Base-by-base conservation (phyloP, 371 early-diverging fungal species). In the Mucor piriformis region DNA sequence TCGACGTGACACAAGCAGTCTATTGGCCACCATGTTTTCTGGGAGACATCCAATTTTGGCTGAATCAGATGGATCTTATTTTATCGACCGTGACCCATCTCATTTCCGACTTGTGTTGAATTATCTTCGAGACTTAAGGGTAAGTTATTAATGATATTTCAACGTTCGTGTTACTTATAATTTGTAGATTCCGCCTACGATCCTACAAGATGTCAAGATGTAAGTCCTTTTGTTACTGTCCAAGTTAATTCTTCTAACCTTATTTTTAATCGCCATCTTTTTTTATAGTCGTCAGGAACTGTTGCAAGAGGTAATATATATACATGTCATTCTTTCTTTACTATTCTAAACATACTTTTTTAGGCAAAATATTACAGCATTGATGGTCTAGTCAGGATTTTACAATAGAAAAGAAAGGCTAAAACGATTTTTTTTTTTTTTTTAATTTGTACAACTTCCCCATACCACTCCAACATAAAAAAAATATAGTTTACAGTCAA, bases 11-110 rank as follows among this genome's bases (percentile, higher is more conserved):
- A 57, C 59, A 38, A 47, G 58, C 20, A 72, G 74, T 38, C 49
- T 77, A 49, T 63, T 77, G 49, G 77, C 77, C 15, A 64, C 67
- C 24, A 77, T 77, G 77, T 74, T 77, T 48, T 77, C 77, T 10
- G 74, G 74, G 11, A 67, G 70, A 25, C 74, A 77, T 63, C 34
- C 35, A 2, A 33, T 74, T 32, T 63, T 50, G 18, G 50, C 66
- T 8, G 77, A 74, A 48, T 23, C 62, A 21, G 77, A 77, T 56
- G 73, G 68, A 40, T 70, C 76, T n/a, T 76, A 70, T 43, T 76
- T 76, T 56, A 69, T 76, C 24, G 76, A 76, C 42, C 67, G 74
- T 49, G 70, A 77, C 61, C 74, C 72, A 33, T 53, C 55, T 23
- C 72, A 70, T 42, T 77, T 72, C 50, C 50, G 74, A 40, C 64